Base-by-base conservation (phyloP, 164 flowering plant species). In the Warburgia ugandensis region DNA sequence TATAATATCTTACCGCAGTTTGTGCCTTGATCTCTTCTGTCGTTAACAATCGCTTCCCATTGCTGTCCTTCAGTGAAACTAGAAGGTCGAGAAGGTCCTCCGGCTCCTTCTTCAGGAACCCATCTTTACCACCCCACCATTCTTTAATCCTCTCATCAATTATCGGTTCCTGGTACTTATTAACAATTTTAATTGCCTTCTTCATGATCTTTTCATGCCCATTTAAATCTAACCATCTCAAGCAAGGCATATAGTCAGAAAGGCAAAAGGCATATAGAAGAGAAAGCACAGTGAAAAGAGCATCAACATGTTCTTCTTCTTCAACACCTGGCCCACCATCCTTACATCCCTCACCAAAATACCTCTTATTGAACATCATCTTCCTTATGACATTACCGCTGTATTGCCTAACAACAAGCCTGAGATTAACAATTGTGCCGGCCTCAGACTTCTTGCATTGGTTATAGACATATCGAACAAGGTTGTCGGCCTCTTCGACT, bases 1-100 rank as follows among this genome's bases (percentile, higher is more conserved):
- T 6, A 6, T 32, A 6, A 16, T 14, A 17, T 43, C 29, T 9
- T 64, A 68, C 72, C 54, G 45, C 37, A 0, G 53, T 29, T 52
- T 64, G 59, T 2, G 68, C 68, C 61, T 64, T 68, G 54, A 72
- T 68, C 45, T 68, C 76, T 10, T 48, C 58, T 6, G 23, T 19
- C 12, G 65, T 23, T 22, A 68, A 35, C 35, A 64, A 45, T 16
- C 70, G 63, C 30, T 52, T 31, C 27, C 73, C 69, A 23, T 61
- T 25, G 0, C 27, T 2, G 13, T 58, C 64, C 23, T 56, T 56
- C 2, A 63, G 10, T 1, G 48, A 32, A 50, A 72, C 58, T 8
- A 68, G 51, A 6, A 66, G 48, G n/a, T 68, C 72, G 17, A 65
- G 63, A 0, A 63, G 27, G 29, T 72, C 73, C 12, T 65, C 40